Conservation (phyloP, 306 rosid species). For the Canavalia ensiformis region DNA sequence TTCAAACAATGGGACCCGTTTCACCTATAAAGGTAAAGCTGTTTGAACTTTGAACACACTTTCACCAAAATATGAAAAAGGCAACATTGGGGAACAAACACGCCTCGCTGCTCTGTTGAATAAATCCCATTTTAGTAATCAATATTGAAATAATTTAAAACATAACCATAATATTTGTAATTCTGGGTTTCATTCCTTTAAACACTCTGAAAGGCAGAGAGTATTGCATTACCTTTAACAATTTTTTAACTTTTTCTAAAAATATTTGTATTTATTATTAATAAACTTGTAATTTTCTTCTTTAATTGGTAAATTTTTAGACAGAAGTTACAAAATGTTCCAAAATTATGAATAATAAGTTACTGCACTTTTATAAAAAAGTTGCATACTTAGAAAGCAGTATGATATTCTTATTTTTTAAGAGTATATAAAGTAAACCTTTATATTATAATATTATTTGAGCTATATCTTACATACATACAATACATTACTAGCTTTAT, state of each 20-base stretch:
- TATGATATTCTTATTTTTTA: neutral
- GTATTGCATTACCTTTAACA: no score
- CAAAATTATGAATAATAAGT: no score
- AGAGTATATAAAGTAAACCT: neutral
- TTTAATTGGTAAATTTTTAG: no score
- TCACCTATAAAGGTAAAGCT: constrained; percentile 38
- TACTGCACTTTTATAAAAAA: no score
- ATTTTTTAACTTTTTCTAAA: no score
- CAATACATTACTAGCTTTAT: neutral
- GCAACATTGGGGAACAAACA: neutral
- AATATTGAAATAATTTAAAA: no score
- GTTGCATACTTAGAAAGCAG: no score
- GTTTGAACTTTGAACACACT: constrained; percentile 40
- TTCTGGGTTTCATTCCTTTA: neutral
- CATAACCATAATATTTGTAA: neutral
- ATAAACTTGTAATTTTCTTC: no score
- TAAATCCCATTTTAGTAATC: neutral
- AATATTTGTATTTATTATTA: no score
- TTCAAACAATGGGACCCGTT: constrained; percentile 45
- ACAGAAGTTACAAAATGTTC: no score
- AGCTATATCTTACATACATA: neutral
- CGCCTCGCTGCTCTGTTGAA: neutral
- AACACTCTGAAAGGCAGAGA: neutral
- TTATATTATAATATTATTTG: neutral
- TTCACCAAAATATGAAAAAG: constrained; percentile 31